Base-by-base conservation (phyloP, 345 rosid genomes). In the Sapria himalayana region DNA sequence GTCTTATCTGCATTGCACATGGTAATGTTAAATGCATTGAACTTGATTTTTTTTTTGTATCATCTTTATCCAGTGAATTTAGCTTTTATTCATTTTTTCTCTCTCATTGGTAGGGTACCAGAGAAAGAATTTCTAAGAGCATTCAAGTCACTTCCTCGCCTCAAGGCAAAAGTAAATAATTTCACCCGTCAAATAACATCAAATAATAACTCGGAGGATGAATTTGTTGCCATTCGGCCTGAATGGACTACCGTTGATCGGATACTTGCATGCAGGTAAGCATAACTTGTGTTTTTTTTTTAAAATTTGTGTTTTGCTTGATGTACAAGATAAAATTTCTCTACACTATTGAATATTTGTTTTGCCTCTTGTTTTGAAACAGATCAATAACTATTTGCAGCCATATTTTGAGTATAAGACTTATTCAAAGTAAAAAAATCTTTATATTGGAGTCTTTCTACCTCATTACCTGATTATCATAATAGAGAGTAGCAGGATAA, bases 221-320 rank as follows among this genome's bases (percentile, higher is more conserved):
- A 91, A 25, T 67, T 65, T 52, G 80, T 81, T 48, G 76, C 99
- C 44, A 84, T 91, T 51, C 66, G 99, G 44, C 76, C 93, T 16
- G 99, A 91, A 66, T 84, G 99, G 99, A 91, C 95, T 12, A 84
- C 92, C 17, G 86, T 91, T 69, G 99, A 91, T 58, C 84, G 99
- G 41, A 73, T 91, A 61, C 66, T 91, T 66, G 85, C 92, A 49
- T 57, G 71, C 92, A 91, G 99, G 95, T 82, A n/a, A n/a, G n/a
- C n/a, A n/a, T n/a, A n/a, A n/a, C n/a, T n/a, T n/a, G n/a, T n/a
- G n/a, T n/a, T n/a, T n/a, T n/a, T n/a, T n/a, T n/a, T n/a, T n/a
- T n/a, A n/a, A n/a, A n/a, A n/a, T n/a, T n/a, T n/a, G n/a, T n/a
- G n/a, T n/a, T n/a, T n/a, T n/a, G n/a, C n/a, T n/a, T n/a, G n/a